Evolutionary conservation across 371 early-diverging fungal species (phyloP).

Genomic region (Basidiobolus meristosporus): DNA sequence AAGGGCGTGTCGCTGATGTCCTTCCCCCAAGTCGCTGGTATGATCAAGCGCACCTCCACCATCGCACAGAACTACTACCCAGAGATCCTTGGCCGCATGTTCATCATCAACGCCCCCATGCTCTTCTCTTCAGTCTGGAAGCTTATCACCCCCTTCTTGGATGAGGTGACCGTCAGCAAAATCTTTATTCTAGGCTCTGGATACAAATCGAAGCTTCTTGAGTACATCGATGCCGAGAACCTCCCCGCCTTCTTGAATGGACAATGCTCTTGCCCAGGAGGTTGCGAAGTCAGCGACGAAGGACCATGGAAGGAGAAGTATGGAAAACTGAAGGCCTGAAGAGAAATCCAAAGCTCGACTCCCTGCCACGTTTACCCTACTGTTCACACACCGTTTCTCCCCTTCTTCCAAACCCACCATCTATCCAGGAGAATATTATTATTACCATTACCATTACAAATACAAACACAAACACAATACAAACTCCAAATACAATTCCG

Average conservation of each 20-base stretch:
- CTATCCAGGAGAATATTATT: no score
- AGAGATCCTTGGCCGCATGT: constrained; percentile 53
- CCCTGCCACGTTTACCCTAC: no score
- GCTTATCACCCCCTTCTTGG: constrained; percentile 41
- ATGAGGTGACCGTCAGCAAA: constrained; percentile 49
- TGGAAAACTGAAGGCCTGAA: no score
- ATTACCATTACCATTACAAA: no score
- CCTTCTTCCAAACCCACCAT: no score
- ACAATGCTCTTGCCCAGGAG: constrained; percentile 27
- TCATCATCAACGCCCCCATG: constrained; percentile 52
- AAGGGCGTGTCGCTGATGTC: constrained; percentile 36
- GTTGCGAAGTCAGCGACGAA: constrained; percentile 19
- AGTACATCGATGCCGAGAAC: constrained; percentile 28
- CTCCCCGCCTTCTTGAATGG: constrained; percentile 38
- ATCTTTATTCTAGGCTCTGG: constrained; percentile 29
- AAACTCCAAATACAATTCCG: no score
- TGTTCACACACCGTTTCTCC: no score
- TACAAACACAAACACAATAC: no score
- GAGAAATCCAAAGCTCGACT: no score
- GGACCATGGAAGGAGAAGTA: constrained; percentile 39
- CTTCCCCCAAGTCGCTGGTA: constrained; percentile 24
- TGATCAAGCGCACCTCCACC: constrained; percentile 33
- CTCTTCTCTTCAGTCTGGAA: constrained; percentile 49
- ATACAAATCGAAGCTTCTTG: constrained; percentile 26
- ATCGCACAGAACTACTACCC: constrained; percentile 66